These are phyloP conservation scores for Ceratobasidium sp. DNA, from an alignment of 1,284 basidiomycete genomes.

Conservation along the genomic window DNA sequence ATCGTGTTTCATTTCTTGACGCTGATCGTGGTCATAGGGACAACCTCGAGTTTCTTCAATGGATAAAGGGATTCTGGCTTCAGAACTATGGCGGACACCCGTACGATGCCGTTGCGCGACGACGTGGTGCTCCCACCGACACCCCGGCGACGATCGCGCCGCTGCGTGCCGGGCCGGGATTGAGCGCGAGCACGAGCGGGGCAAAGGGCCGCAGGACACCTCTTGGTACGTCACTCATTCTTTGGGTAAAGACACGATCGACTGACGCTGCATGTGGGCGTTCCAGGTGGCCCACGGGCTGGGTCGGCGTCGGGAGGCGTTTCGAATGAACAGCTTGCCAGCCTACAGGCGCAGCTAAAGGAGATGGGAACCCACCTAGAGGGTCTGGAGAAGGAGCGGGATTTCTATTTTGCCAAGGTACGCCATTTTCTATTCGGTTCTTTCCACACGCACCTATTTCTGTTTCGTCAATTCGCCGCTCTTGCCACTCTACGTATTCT, in stretches of 20 bases:
- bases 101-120: conserved; percentile 87
- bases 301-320: conserved; percentile 43
- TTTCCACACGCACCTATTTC: too few species aligned
- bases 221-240: conserved; percentile 53
- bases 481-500: too few species aligned
- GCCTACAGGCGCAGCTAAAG: conserved; percentile 77
- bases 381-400: conserved; percentile 91
- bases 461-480: too few species aligned
- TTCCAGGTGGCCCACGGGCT: conserved; percentile 38
- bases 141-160: conserved; percentile 81
- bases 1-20: neutral
- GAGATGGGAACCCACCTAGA: conserved; percentile 87
- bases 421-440: conserved; percentile 44
- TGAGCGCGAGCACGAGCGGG: conserved; percentile 41
- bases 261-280: too few species aligned
- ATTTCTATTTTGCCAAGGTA: conserved; percentile 98
- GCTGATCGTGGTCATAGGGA: conserved; percentile 61
- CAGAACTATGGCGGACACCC: conserved; percentile 85
- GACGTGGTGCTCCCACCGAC: conserved; percentile 74
- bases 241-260: too few species aligned
- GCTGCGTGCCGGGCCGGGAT: conserved; percentile 48
- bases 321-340: conserved; percentile 53
- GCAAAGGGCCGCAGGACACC: conserved; percentile 59
- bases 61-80: conserved; percentile 98
- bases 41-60: conserved; percentile 98